Evolutionary conservation across 306 rosid species (phyloP), one percentile per base, ranked within the genome.

Genomic region (Quercus bicolor): DNA sequence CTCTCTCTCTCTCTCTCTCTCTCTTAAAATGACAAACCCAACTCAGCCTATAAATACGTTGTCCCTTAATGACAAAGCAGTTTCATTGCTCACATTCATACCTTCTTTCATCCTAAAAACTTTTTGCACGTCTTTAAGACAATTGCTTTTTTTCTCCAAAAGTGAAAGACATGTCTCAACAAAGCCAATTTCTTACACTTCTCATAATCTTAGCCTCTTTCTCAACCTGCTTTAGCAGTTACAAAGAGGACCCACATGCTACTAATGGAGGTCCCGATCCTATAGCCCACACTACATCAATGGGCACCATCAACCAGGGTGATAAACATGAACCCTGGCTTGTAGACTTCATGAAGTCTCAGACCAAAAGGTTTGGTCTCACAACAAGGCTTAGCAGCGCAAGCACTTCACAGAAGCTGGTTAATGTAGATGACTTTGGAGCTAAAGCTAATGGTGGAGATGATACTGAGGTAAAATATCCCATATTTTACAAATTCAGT

Each of bases 391-490:
- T 79, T 34, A 13, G 28, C 60, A 19, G 11, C 52, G 40, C 84
- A 5, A 3, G 26, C 16, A 28, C 43, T 13, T 80, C 81, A 40
- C 53, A 75, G 5, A 70, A 40, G 31, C 28, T 21, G 16, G 51
- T 89, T 24, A 85, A 59, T 84, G 96, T 94, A 59, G 85, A 88
- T 65, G 56, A 81, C 20, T 90, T 81, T 85, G 98, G 97, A 78
- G 96, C 94, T 37, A 77, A 33, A 78, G 70, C 79, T 59, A 83
- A 86, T 29, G 91, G 90, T 57, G 71, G 71, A 78, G 90, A 81
- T 40, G 93, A 89, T 61, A 85, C 76, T 65, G 9, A 88, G 96
- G 98, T 90, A 83, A 5, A 34, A 6, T 34, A 34, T 34, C 40
- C 40, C 8, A 34, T 34, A 34, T 34, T 34, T 34, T 34, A 34